phyloP scores from a whole-genome alignment of 257 asterid genomes.

The Solanum chmielewskii region DNA sequence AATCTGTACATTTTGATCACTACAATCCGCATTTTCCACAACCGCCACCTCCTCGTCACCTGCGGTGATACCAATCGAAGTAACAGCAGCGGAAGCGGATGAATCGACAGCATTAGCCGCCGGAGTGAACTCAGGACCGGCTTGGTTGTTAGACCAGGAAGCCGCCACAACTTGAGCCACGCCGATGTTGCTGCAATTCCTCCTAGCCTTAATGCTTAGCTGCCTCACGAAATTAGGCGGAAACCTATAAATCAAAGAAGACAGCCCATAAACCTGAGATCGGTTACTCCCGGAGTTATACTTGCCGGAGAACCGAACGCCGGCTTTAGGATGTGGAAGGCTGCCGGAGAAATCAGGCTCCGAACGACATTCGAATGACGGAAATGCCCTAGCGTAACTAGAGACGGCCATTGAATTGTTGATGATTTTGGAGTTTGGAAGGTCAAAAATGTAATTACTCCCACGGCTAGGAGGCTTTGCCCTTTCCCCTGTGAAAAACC shows the following conservation, averaged over 20 bases:
- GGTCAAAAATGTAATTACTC: slow-evolving; percentile 1
- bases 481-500: not conserved
- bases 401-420: slow-evolving; percentile 56
- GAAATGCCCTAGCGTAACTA: slow-evolving; percentile 45
- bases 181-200: slow-evolving; percentile 96
- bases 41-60: slow-evolving; percentile 26
- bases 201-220: slow-evolving; percentile 87
- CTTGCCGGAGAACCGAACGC: slow-evolving; percentile 16
- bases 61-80: slow-evolving; percentile 24
- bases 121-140: slow-evolving; percentile 23
- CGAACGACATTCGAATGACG: slow-evolving; percentile 84
- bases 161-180: slow-evolving; percentile 98
- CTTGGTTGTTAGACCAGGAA: slow-evolving; percentile 75
- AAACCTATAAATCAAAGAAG: slow-evolving; percentile 56
- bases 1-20: slow-evolving; percentile 38
- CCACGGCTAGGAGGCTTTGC: not conserved
- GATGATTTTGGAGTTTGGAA: not conserved
- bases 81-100: slow-evolving; percentile 38
- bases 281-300: slow-evolving; percentile 13
- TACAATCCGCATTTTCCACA: slow-evolving; percentile 16
- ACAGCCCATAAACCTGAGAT: slow-evolving; percentile 27
- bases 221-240: slow-evolving; percentile 97
- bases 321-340: slow-evolving; percentile 29
- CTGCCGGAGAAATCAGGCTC: slow-evolving; percentile 57
- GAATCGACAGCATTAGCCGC: slow-evolving; percentile 66